These are phyloP conservation scores for Bassia scoparia DNA, from an alignment of 148 eudicot species.

Conservation along the genomic window DNA sequence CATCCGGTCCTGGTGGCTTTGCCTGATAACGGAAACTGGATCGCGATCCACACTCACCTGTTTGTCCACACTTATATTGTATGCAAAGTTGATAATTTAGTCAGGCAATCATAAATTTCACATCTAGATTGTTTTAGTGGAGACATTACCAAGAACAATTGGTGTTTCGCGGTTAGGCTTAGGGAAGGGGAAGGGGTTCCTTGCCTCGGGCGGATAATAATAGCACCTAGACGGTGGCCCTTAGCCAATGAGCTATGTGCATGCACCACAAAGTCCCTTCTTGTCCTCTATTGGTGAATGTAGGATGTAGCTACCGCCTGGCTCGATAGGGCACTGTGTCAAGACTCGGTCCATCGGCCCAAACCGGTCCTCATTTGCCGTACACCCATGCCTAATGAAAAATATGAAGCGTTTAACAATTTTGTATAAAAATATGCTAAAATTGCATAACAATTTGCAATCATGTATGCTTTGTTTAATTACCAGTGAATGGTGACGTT, in stretches of 20 bases:
- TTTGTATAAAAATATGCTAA: background rate
- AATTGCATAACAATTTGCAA: background rate
- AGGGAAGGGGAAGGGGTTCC: constrained; percentile 82
- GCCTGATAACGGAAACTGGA: constrained; percentile 56
- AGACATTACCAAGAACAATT: constrained; percentile 61
- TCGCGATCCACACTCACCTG: constrained; percentile 94
- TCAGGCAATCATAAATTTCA: too few species aligned
- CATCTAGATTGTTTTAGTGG: background rate
- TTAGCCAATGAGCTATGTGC: constrained; percentile 96
- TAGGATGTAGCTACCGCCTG: constrained; percentile 88
- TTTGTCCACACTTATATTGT: background rate
- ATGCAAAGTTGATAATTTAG: too few species aligned
- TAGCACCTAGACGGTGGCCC: constrained; percentile 95
- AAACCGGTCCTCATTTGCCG: constrained; percentile 84
- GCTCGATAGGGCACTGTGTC: constrained; percentile 94
- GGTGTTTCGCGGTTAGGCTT: constrained; percentile 80
- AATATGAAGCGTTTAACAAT: background rate
- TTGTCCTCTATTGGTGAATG: constrained; percentile 66
- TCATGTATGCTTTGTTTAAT: constrained; percentile 9
- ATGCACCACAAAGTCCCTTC: constrained; percentile 98
- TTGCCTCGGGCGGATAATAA: constrained; percentile 65
- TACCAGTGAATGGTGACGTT: constrained; percentile 95
- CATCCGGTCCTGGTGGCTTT: constrained; percentile 80
- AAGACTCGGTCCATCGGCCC: constrained; percentile 99
- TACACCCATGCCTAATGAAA: constrained; percentile 67